phyloP scores from a whole-genome alignment of 768 basidiomycete species.

The Lyophyllum atratum region DNA sequence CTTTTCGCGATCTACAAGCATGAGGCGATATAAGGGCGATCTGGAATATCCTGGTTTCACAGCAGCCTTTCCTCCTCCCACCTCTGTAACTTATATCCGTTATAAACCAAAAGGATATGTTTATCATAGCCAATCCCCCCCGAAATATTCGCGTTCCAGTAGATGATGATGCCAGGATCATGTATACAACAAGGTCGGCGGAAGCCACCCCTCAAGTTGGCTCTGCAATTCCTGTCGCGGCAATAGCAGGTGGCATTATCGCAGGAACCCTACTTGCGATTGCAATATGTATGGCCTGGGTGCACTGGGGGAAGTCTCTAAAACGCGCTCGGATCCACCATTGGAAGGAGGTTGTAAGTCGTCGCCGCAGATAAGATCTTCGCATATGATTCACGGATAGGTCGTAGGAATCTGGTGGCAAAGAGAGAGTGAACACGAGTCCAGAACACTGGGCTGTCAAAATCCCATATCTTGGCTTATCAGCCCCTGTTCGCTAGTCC shows the following conservation, averaged over 20 bases:
- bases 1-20: constrained; percentile 6
- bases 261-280: constrained; percentile 52
- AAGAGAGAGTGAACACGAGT: constrained; percentile 42
- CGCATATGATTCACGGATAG: background rate
- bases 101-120: background rate
- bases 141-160: background rate
- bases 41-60: background rate
- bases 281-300: constrained; percentile 42
- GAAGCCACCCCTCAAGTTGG: constrained; percentile 2
- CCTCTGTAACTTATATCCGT: background rate
- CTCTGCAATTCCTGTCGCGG: constrained; percentile 41
- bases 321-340: constrained; percentile 35
- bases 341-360: constrained; percentile 25
- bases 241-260: constrained; percentile 51
- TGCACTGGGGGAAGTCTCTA: constrained; percentile 45
- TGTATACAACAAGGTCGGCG: constrained; percentile 12
- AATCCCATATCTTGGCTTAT: constrained; percentile 24
- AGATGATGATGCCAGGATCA: constrained; percentile 16
- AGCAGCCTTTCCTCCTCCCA: constrained; percentile 4
- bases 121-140: background rate
- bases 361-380: background rate
- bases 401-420: constrained; percentile 23
- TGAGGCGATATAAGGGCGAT: constrained; percentile 11
- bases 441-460: constrained; percentile 36
- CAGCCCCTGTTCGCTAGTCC: constrained; percentile 28